A percentile compares a stretch with the other conserved stretches of the same genome.
Conservation (phyloP, 2,329 filamentous ascomycete genomes). For the Botrytis sinoallii region DNA sequence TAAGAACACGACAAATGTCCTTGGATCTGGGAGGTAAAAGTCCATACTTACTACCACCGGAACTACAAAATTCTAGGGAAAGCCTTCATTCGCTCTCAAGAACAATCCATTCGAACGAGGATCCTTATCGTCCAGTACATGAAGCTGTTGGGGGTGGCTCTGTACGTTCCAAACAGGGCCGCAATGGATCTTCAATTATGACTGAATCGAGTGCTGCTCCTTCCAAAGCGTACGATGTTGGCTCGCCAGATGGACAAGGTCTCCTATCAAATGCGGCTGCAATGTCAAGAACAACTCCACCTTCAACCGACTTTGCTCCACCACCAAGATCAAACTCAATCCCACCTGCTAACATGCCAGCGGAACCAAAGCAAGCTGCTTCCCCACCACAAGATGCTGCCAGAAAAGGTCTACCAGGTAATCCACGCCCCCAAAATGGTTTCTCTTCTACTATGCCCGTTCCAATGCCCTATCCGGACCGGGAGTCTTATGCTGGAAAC, state of each 20-base stretch:
- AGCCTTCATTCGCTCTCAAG: conserved; percentile 83
- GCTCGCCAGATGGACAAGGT: conserved; percentile 24
- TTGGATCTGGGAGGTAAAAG: conserved; percentile 69
- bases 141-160: conserved; percentile 56
- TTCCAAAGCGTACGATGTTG: conserved; percentile 28
- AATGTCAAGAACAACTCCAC: conserved; percentile 31
- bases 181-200: conserved; percentile 43
- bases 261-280: conserved; percentile 32
- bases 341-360: not conserved
- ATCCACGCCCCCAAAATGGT: conserved; percentile 22
- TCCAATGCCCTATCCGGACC: conserved; percentile 11
- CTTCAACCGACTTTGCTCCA: conserved; percentile 27
- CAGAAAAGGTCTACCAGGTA: conserved; percentile 28
- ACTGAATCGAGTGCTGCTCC: conserved; percentile 41
- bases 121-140: conserved; percentile 72
- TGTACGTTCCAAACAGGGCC: conserved; percentile 45
- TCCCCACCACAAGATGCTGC: conserved; percentile 20
- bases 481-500: conserved; percentile 25
- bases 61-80: conserved; percentile 73
- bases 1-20: conserved; percentile 54
- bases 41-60: conserved; percentile 90
- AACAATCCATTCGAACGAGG: conserved; percentile 69
- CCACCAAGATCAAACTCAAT: conserved; percentile 46
- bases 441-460: conserved; percentile 21
- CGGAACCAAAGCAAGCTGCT: not conserved